Percentiles rank a stretch among this genome's conserved stretches.
Conservation (phyloP, 805 yeast species). For the Suhomyces sp. region DNA sequence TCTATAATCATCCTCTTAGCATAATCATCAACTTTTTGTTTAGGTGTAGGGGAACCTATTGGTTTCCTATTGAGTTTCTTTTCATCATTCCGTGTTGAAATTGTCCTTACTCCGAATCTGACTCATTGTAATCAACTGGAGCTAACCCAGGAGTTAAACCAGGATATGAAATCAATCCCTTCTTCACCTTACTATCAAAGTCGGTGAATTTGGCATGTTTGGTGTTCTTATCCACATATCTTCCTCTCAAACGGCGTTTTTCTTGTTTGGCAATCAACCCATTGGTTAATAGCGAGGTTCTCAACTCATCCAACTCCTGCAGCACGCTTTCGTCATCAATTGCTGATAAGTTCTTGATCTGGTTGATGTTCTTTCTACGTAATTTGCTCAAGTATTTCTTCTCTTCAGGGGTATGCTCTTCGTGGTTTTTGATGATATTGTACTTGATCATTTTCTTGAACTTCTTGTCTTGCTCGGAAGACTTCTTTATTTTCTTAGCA, state of each 20-base stretch:
- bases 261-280: constrained; percentile 15
- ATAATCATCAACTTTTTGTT: no score
- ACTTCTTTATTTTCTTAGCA: constrained; percentile 25
- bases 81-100: no score
- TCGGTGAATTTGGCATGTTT: constrained; percentile 19
- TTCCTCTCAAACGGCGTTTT: constrained; percentile 24
- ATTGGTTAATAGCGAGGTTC: constrained; percentile 25
- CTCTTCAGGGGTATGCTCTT: constrained; percentile 31
- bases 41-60: no score
- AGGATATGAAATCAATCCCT: constrained; percentile 47
- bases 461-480: constrained; percentile 27
- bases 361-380: constrained; percentile 35
- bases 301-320: constrained; percentile 30
- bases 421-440: constrained; percentile 37
- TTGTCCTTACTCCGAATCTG: constrained; percentile 23
- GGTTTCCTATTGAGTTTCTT: no score
- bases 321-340: constrained; percentile 32
- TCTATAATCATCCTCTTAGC: no score
- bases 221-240: constrained; percentile 9
- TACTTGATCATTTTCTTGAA: constrained; percentile 38
- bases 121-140: constrained; percentile 57
- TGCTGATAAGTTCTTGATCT: constrained; percentile 26
- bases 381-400: constrained; percentile 39
- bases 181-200: constrained; percentile 40
- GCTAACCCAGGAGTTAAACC: constrained; percentile 87